These are phyloP conservation scores for Komagataella ulmi DNA, from an alignment of 805 yeast genomes.

Conservation along the genomic window DNA sequence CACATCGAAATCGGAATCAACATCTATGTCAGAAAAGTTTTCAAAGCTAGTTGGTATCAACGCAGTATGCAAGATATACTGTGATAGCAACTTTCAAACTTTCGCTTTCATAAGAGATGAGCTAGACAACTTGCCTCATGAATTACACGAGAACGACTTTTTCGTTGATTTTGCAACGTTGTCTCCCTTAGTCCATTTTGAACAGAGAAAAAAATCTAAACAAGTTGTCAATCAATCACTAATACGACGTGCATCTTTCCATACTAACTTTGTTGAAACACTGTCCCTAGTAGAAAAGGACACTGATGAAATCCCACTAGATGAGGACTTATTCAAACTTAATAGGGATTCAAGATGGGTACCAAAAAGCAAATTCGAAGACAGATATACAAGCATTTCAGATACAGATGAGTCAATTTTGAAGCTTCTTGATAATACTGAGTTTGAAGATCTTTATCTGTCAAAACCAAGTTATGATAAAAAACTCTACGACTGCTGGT, in stretches of 20 bases:
- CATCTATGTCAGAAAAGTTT: neutral
- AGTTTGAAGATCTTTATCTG: neutral
- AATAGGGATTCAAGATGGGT: neutral
- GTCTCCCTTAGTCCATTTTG: conserved; percentile 29
- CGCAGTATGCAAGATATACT: conserved; percentile 45
- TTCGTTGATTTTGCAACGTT: conserved; percentile 38
- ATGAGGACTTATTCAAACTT: neutral
- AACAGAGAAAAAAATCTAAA: neutral
- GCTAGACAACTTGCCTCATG: conserved; percentile 41
- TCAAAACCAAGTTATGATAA: neutral
- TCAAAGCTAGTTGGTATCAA: conserved; percentile 38
- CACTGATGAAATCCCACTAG: neutral
- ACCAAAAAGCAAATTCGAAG: neutral
- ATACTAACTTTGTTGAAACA: neutral
- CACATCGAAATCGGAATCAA: conserved; percentile 17
- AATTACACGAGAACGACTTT: conserved; percentile 31
- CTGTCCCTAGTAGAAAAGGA: neutral
- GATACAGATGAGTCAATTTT: neutral
- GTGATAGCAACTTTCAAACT: conserved; percentile 52
- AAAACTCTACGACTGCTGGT: neutral
- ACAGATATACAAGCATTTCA: neutral
- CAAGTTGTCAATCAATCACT: neutral
- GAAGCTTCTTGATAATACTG: neutral
- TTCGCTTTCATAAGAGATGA: conserved; percentile 61
- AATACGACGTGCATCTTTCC: neutral